Conservation (phyloP, 164 flowering plant genomes). For the Dillenia suffruticosa region DNA sequence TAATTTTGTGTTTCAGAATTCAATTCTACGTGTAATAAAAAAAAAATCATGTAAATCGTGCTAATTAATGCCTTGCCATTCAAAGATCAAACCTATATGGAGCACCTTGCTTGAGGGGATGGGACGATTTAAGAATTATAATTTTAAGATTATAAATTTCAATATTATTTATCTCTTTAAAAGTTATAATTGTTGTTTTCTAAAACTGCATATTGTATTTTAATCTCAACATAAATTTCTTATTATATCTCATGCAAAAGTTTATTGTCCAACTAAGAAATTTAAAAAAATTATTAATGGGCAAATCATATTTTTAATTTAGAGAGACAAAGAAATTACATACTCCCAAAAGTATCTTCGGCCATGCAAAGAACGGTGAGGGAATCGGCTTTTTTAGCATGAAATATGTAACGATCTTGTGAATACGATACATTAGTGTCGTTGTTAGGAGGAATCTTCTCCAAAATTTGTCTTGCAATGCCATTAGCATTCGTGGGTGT, state of each 20-base stretch:
- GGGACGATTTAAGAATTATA: no score
- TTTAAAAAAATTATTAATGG: no score
- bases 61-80: no score
- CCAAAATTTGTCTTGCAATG: slow-evolving; percentile 69
- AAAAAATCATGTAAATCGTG: no score
- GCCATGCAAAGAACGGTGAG: slow-evolving; percentile 91
- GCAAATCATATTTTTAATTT: no score
- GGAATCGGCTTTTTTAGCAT: slow-evolving; percentile 79
- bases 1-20: no score
- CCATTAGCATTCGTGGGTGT: slow-evolving; percentile 61
- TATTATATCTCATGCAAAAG: background rate
- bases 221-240: background rate
- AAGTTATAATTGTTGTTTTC: no score
- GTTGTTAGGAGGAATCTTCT: slow-evolving; percentile 44
- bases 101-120: no score
- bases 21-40: no score
- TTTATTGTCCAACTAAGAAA: background rate
- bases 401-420: slow-evolving; percentile 82
- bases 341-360: slow-evolving; percentile 67
- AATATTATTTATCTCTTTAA: no score
- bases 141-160: no score
- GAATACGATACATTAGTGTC: slow-evolving; percentile 69
- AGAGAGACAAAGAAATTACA: slow-evolving; percentile 1
- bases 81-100: no score
- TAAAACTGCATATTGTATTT: background rate